A percentile compares a stretch with the other conserved stretches of the same genome.
phyloP scores from a whole-genome alignment of 805 yeast species.

The Suhomyces tanzawaensis region DNA sequence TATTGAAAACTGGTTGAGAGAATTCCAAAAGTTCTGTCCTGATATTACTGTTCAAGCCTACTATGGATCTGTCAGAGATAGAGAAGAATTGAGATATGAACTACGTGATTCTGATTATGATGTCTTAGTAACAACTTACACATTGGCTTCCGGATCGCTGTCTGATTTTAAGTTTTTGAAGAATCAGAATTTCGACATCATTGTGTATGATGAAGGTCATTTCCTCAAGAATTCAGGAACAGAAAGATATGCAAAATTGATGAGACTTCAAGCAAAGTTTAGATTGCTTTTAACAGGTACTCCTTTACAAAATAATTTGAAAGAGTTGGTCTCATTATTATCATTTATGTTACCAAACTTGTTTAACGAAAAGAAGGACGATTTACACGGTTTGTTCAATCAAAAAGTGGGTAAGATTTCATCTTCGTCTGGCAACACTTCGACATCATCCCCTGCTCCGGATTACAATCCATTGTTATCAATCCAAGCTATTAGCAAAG shows the following conservation, averaged over 20 bases:
- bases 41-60: constrained; percentile 80
- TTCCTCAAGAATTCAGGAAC: constrained; percentile 87
- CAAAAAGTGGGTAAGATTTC: constrained; percentile 76
- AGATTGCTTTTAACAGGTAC: constrained; percentile 92
- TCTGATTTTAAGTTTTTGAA: constrained; percentile 78
- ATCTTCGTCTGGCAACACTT: constrained; percentile 8
- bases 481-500: constrained; percentile 87
- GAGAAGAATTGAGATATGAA: constrained; percentile 78
- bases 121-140: constrained; percentile 92
- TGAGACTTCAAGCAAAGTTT: constrained; percentile 81
- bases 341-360: constrained; percentile 86
- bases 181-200: constrained; percentile 72
- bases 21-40: constrained; percentile 87
- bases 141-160: constrained; percentile 83
- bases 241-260: constrained; percentile 83
- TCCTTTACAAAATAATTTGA: constrained; percentile 89
- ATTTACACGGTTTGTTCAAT: constrained; percentile 76
- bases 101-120: constrained; percentile 63
- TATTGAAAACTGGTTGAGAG: constrained; percentile 95
- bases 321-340: constrained; percentile 83
- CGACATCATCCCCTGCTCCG: constrained; percentile 34
- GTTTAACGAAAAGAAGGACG: constrained; percentile 79
- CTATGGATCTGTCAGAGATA: constrained; percentile 82
- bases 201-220: constrained; percentile 97
- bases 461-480: constrained; percentile 78